Conservation (phyloP, 2,329 filamentous ascomycete genomes). For the Calonectria leucothoes region DNA sequence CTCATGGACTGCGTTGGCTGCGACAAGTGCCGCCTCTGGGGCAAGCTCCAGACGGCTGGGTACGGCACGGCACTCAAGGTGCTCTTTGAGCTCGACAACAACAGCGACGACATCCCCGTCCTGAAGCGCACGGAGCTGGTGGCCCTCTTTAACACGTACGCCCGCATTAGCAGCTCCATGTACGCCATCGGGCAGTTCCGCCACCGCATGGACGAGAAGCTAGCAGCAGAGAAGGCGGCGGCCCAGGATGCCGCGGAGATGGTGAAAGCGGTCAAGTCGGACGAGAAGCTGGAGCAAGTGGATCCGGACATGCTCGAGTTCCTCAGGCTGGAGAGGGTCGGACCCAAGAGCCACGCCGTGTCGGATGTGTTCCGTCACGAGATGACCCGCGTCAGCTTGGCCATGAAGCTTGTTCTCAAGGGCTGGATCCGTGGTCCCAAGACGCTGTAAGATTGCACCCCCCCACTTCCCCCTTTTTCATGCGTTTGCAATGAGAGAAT, state of each 20-base stretch:
- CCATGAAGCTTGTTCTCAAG: conserved; percentile 73
- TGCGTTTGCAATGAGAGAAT: background rate
- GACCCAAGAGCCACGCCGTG: conserved; percentile 48
- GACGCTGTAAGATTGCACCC: conserved; percentile 72
- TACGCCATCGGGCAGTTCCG: conserved; percentile 80
- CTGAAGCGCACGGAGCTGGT: conserved; percentile 93
- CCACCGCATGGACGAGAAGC: conserved; percentile 58
- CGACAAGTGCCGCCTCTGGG: conserved; percentile 98
- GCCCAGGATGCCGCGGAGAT: conserved; percentile 47
- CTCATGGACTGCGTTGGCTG: conserved; percentile 99
- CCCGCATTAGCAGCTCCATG: conserved; percentile 85
- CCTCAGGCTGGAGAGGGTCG: conserved; percentile 46
- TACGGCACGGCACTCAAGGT: conserved; percentile 97
- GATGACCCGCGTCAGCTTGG: conserved; percentile 69
- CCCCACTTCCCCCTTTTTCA: too few relatives aligned
- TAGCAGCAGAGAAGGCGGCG: conserved; percentile 37
- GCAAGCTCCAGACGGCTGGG: conserved; percentile 93
- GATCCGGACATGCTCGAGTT: conserved; percentile 55
- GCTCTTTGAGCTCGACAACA: conserved; percentile 89
- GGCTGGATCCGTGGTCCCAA: conserved; percentile 78
- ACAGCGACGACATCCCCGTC: conserved; percentile 71
- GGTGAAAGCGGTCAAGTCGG: conserved; percentile 45
- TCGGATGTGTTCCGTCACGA: conserved; percentile 73
- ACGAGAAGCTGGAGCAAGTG: conserved; percentile 50
- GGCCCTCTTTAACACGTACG: conserved; percentile 93